Base-by-base conservation (phyloP, 495 filamentous ascomycete species). In the Xylaria venustula region DNA sequence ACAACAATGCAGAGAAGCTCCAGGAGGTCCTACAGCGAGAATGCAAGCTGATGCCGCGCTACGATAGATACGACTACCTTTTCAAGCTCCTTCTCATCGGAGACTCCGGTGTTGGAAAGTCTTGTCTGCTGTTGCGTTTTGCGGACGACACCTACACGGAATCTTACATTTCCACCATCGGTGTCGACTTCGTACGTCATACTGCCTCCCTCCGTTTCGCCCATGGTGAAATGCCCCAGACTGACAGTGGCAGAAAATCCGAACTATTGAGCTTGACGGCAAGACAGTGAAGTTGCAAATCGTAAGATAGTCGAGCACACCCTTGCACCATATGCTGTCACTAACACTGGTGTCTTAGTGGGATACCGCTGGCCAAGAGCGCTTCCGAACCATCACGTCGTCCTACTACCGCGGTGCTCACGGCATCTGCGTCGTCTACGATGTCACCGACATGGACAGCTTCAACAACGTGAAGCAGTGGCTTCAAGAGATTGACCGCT, bases 391-490 rank as follows among this genome's bases (percentile, higher is more conserved):
- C 64, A 98, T 98, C 81, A 98, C 95, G 54, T 97, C 93, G 20
- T 98, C 95, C 55, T 98, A 98, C 87, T 98, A 98, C 83, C 90
- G 94, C 73, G 94, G 85, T 55, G 94, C 94, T 67, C 95, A 98
- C 76, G 94, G 94, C 67, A 98, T 98, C 80, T 98, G 94, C 78
- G 94, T 98, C 54, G 94, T 98, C 72, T 98, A 97, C 83, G 94
- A 98, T 86, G 95, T 98, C 72, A 98, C 94, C 44, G 95, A 98
- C 74, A 98, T 97, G 95, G 95, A 98, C 78, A 95, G 90, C 44
- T 98, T 98, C 91, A 98, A 98, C 86, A 98, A 98, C 80, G 95
- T 98, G 67, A 97, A 98, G 89, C 95, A 98, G 83, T 98, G 94
- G 94, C 88, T 98, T 60, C 95, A 98, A 75, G 95, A 98, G 80